Evolutionary conservation across 768 basidiomycete genomes (phyloP), one percentile per base, ranked within the genome.

Genomic region (Cyclocybe aegerita): DNA sequence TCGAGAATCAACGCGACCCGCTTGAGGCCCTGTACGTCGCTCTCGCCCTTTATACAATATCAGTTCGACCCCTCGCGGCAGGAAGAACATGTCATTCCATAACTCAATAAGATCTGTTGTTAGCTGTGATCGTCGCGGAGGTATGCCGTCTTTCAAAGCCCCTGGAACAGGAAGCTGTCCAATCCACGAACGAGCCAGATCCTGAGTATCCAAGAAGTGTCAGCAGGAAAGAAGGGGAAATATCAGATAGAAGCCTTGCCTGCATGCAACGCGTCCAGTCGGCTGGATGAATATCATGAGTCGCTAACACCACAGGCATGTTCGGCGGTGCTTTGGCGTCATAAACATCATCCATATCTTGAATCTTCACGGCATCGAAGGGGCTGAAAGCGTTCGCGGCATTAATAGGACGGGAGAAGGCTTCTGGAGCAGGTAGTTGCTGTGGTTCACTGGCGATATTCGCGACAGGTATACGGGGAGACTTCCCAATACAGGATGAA

Each of bases 201-300:
- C 90, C 87, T 91, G 39, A 36, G 9, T 15, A 35, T 43, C 14
- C 23, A 4, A 51, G 40, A 41, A 43, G 33, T 37, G 17, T 34
- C n/a, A 6, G 12, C 9, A 9, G 39, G 14, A 7, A 10, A 23
- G 10, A 36, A 7, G 12, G 4, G 7, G 15, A 42, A 42, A 12
- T 14, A 23, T 30, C 30, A 41, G 30, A 45, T 44, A 29, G 43
- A 38, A 30, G 45, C 73, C 79, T 9, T 60, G 88, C 90, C 70
- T 83, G 81, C 76, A 88, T 86, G 59, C 89, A 80, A 45, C 90
- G 75, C 54, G 77, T 81, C 90, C 90, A 93, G 60, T 93, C 90
- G 48, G 86, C 83, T 53, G 79, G 76, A 53, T 82, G 82, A 8
- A 91, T 83, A 59, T 93, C 90, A 60, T 92, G 90, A 14, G 87